Evolutionary conservation across 2,329 filamentous ascomycete genomes (phyloP).

Genomic region (Ceratocystis lukuohia): DNA sequence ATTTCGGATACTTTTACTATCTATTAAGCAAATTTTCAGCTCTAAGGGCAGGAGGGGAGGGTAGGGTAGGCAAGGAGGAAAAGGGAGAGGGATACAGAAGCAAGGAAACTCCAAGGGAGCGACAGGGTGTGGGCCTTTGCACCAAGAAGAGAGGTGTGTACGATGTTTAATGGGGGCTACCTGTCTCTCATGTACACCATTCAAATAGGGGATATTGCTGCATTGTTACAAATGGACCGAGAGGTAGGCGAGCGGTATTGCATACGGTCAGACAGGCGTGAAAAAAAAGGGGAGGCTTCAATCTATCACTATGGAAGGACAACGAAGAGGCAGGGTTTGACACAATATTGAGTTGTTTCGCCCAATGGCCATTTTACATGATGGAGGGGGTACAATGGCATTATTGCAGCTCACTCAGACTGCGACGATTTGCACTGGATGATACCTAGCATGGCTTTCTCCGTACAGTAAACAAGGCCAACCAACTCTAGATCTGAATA

Average conservation of each 20-base stretch:
- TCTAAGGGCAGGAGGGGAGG: neutral
- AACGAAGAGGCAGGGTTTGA: neutral
- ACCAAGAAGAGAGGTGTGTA: neutral
- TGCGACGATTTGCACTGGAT: neutral
- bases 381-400: neutral
- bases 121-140: neutral
- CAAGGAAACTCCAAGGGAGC: neutral
- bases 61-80: neutral
- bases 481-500: neutral
- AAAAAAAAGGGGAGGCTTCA: neutral
- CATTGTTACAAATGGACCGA: neutral
- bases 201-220: neutral
- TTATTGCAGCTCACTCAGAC: neutral
- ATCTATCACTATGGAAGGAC: neutral
- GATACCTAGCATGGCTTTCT: neutral
- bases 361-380: neutral
- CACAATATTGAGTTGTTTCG: neutral
- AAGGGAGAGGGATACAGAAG: conserved; percentile 1
- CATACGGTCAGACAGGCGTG: conserved; percentile 2
- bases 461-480: neutral
- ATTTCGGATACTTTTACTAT: neutral
- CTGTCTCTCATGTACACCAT: neutral
- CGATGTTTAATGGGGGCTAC: neutral
- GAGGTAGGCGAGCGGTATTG: conserved; percentile 6
- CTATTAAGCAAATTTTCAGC: neutral